These are phyloP conservation scores for Fusarium virguliforme DNA, from an alignment of 2,329 filamentous ascomycete genomes.

Conservation along the genomic window DNA sequence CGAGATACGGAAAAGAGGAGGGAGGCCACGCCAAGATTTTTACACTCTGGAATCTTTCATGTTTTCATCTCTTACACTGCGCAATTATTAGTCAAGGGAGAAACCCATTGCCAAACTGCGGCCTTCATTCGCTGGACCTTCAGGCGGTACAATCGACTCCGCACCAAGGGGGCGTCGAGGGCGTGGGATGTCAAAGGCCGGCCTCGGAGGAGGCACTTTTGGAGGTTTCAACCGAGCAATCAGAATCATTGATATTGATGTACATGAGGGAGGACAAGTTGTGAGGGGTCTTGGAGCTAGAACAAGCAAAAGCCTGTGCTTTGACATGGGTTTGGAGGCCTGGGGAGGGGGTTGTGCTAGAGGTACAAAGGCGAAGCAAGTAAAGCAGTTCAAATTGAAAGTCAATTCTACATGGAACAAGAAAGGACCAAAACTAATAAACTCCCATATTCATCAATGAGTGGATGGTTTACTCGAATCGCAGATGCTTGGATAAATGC, in stretches of 20 bases:
- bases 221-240: neutral
- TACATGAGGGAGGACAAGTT: neutral
- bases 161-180: slow-evolving; percentile 24
- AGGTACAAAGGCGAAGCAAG: neutral
- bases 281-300: slow-evolving; percentile 19
- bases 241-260: neutral
- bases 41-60: neutral
- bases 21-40: slow-evolving; percentile 11
- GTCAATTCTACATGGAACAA: neutral
- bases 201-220: slow-evolving; percentile 28
- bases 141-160: slow-evolving; percentile 35
- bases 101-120: slow-evolving; percentile 20
- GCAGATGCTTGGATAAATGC: neutral
- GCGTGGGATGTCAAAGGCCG: slow-evolving; percentile 31
- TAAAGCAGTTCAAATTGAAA: neutral
- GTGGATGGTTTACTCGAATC: neutral
- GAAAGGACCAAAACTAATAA: too few relatives aligned
- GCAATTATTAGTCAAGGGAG: slow-evolving; percentile 23
- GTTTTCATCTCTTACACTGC: slow-evolving; percentile 8
- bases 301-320: slow-evolving; percentile 20
- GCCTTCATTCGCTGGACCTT: slow-evolving; percentile 39
- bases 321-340: slow-evolving; percentile 15
- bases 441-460: neutral
- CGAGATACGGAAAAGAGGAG: slow-evolving; percentile 17
- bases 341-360: neutral